These are phyloP conservation scores for Nymphaea colorata DNA, from an alignment of 164 flowering plant species.

Conservation along the genomic window DNA sequence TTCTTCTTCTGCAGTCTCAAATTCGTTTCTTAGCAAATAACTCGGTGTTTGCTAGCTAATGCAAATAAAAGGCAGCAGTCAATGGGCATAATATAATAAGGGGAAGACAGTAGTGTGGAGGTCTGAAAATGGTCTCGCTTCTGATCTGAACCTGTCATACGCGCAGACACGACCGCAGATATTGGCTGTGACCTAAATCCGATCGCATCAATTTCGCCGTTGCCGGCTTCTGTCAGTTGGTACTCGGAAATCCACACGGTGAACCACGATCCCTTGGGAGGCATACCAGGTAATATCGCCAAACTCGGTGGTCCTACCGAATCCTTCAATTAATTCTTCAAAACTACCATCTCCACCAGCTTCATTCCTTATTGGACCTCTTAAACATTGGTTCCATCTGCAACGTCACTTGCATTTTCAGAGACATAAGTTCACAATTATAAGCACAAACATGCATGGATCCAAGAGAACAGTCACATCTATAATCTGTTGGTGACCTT, in stretches of 20 bases:
- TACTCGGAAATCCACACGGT: conserved; percentile 5
- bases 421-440: too few relatives aligned
- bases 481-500: too few relatives aligned
- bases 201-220: conserved; percentile 4
- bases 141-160: background rate
- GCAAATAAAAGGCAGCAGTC: too few relatives aligned
- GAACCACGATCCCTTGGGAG: conserved; percentile 2
- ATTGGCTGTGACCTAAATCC: conserved; percentile 5
- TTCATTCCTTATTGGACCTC: conserved; percentile 5
- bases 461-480: too few relatives aligned
- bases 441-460: too few relatives aligned
- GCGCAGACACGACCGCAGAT: background rate
- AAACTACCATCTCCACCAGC: background rate
- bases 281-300: conserved; percentile 4
- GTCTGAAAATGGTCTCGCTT: too few relatives aligned
- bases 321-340: conserved; percentile 1
- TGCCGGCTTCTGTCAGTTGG: background rate
- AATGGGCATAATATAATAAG: too few relatives aligned
- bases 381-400: conserved; percentile 4
- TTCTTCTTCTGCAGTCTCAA: too few relatives aligned
- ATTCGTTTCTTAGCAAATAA: background rate
- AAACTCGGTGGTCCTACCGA: background rate
- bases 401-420: background rate
- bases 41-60: too few relatives aligned
- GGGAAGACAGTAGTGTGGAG: too few relatives aligned